Conservation (phyloP, 2,329 filamentous ascomycete genomes). For the Diaporthe capsici region DNA sequence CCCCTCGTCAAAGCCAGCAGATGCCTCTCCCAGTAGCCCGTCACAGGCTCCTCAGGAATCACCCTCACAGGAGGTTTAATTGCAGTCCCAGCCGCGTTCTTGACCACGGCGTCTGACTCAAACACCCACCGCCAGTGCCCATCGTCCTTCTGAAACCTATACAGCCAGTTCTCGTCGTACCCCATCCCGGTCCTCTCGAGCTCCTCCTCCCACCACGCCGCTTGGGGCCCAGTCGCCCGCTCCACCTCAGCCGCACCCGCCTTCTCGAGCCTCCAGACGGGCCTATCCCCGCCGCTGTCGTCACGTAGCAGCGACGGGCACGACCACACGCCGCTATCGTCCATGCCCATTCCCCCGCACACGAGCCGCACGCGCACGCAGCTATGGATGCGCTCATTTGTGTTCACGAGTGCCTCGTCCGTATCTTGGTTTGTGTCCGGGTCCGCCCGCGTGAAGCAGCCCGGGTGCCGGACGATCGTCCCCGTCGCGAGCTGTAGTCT, state of each 20-base stretch:
- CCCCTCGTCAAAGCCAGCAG: conserved; percentile 46
- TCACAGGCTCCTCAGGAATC: conserved; percentile 52
- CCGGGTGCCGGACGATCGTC: conserved; percentile 51
- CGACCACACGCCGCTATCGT: conserved; percentile 52
- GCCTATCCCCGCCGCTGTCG: conserved; percentile 26
- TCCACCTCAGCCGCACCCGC: conserved; percentile 35
- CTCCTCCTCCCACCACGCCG: conserved; percentile 38
- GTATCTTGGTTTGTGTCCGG: conserved; percentile 55
- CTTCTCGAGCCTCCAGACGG: conserved; percentile 48
- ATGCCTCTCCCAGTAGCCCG: conserved; percentile 52
- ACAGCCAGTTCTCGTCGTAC: conserved; percentile 45
- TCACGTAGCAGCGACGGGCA: conserved; percentile 47
- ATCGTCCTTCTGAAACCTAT: conserved; percentile 47
- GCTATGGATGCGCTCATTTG: conserved; percentile 54
- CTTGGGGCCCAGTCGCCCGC: conserved; percentile 16
- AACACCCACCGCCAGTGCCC: conserved; percentile 51
- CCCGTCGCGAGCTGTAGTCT: conserved; percentile 48
- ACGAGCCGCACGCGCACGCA: conserved; percentile 49
- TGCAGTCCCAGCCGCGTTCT: conserved; percentile 36
- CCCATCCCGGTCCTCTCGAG: conserved; percentile 36
- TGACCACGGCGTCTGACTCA: conserved; percentile 40
- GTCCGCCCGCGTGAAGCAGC: conserved; percentile 54
- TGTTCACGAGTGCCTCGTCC: conserved; percentile 52
- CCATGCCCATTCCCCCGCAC: conserved; percentile 49
- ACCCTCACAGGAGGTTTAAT: conserved; percentile 44